A percentile compares a stretch with the other conserved stretches of the same genome.
Evolutionary conservation across 2,329 filamentous ascomycete genomes (phyloP).

Genomic region (Aspergillus pseudotamarii): DNA sequence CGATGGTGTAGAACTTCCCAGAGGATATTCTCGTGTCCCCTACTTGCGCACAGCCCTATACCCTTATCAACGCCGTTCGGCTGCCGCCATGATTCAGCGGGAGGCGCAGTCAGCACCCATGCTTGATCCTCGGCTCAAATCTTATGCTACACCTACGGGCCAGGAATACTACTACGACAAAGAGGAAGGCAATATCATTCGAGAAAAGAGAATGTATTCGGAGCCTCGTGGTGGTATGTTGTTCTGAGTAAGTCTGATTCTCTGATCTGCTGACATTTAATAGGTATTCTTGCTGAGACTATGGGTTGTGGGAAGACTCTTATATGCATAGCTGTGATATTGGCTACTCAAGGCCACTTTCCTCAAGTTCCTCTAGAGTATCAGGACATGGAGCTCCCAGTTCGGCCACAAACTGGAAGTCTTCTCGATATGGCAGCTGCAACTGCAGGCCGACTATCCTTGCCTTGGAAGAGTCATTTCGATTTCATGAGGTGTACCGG

Average conservation of each 20-base stretch:
- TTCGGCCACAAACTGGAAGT: conserved; percentile 58
- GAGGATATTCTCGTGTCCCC: conserved; percentile 27
- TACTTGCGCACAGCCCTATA: conserved; percentile 65
- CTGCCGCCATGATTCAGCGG: conserved; percentile 80
- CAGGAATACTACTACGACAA: conserved; percentile 70
- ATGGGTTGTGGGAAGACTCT: conserved; percentile 77
- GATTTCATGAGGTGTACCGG: conserved; percentile 53
- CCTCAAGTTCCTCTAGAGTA: conserved; percentile 67
- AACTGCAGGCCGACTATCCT: conserved; percentile 64
- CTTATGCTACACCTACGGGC: conserved; percentile 63
- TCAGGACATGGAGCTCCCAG: conserved; percentile 45
- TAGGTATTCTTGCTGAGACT: conserved; percentile 50
- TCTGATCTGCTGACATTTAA: conserved; percentile 3
- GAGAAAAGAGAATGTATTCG: conserved; percentile 73
- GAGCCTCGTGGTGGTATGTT: conserved; percentile 68
- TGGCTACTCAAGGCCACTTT: conserved; percentile 72
- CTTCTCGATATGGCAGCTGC: conserved; percentile 77
- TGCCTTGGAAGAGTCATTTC: conserved; percentile 72
- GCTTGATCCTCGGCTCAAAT: conserved; percentile 73
- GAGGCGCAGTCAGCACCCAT: conserved; percentile 67
- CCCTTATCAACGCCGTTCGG: conserved; percentile 77
- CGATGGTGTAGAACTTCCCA: conserved; percentile 2
- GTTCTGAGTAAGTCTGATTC: not conserved
- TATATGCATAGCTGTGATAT: conserved; percentile 76
- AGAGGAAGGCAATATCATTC: conserved; percentile 63